Evolutionary conservation across 768 basidiomycete species (phyloP).

Genomic region (Lactifluus subvellereus): DNA sequence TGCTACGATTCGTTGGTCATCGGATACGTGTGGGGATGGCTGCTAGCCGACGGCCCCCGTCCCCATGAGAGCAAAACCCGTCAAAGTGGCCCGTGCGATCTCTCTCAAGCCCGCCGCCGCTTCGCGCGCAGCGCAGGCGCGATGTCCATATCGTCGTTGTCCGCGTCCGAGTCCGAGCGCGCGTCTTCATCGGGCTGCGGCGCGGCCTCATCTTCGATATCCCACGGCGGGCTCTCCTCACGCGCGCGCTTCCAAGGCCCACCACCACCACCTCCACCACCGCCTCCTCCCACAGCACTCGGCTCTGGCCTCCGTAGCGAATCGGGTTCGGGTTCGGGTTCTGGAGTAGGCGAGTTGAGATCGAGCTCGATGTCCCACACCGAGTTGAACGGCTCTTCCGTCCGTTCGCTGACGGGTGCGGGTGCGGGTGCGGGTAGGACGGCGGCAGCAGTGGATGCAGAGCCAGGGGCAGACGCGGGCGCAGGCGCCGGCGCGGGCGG

Average conservation of each 20-base stretch:
- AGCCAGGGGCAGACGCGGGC: not conserved
- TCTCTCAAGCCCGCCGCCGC: constrained; percentile 10
- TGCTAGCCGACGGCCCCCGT: too few relatives aligned
- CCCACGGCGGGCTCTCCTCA: constrained; percentile 19
- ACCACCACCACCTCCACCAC: not conserved
- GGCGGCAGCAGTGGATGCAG: not conserved
- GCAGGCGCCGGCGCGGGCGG: not conserved
- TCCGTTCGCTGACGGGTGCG: not conserved
- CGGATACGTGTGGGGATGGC: too few relatives aligned
- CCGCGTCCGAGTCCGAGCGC: not conserved
- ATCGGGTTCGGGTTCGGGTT: not conserved
- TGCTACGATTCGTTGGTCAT: too few relatives aligned
- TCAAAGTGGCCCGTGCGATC: too few relatives aligned
- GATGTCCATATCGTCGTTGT: constrained; percentile 2
- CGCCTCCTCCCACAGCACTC: not conserved
- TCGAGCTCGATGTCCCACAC: constrained; percentile 72
- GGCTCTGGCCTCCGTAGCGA: not conserved
- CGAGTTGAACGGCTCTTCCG: constrained; percentile 30
- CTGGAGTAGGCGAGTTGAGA: constrained; percentile 29
- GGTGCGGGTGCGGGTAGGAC: not conserved
- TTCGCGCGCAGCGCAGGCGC: constrained; percentile 17
- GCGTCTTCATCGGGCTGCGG: not conserved
- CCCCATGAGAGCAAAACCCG: too few relatives aligned
- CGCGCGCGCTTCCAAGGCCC: constrained; percentile 10
- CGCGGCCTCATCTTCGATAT: constrained; percentile 14